Evolutionary conservation across 139 green algal genomes (phyloP).

Genomic region (Ettlia oleoabundans): DNA sequence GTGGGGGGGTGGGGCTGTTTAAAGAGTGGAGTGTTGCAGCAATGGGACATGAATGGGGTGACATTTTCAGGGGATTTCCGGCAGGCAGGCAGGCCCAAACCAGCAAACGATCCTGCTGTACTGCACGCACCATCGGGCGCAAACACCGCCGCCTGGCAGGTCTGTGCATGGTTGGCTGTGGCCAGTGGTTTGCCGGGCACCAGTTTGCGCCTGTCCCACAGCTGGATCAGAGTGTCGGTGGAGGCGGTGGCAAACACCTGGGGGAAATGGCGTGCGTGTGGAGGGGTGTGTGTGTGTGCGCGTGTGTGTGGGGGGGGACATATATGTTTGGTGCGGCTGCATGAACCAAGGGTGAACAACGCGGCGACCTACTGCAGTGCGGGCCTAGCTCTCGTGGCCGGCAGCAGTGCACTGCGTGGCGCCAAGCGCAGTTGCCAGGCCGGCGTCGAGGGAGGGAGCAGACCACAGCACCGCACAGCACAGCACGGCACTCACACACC

Average conservation of each 20-base stretch:
- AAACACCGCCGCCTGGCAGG: conserved; percentile 73
- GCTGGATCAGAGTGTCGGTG: conserved; percentile 68
- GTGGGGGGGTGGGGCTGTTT: neutral
- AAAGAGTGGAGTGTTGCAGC: too few species aligned
- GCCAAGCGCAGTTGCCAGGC: neutral
- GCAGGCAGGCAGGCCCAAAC: too few species aligned
- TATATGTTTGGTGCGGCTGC: neutral
- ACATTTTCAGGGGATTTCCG: too few species aligned
- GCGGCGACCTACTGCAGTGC: too few species aligned
- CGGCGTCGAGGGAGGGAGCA: neutral
- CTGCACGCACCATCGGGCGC: conserved; percentile 64
- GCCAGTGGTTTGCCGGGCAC: conserved; percentile 39
- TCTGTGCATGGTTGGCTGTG: conserved; percentile 50
- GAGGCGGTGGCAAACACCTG: conserved; percentile 72
- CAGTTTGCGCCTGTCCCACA: conserved; percentile 73
- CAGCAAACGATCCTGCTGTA: too few species aligned
- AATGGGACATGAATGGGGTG: neutral
- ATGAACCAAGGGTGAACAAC: neutral
- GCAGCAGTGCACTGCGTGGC: neutral
- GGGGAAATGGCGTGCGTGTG: neutral
- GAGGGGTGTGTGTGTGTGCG: neutral
- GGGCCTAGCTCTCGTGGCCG: neutral
- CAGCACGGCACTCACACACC: too few species aligned
- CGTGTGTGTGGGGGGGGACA: neutral
- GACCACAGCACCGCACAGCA: too few species aligned